Conservation (phyloP, 2,329 filamentous ascomycete genomes). For the Aspergillus sp. region DNA sequence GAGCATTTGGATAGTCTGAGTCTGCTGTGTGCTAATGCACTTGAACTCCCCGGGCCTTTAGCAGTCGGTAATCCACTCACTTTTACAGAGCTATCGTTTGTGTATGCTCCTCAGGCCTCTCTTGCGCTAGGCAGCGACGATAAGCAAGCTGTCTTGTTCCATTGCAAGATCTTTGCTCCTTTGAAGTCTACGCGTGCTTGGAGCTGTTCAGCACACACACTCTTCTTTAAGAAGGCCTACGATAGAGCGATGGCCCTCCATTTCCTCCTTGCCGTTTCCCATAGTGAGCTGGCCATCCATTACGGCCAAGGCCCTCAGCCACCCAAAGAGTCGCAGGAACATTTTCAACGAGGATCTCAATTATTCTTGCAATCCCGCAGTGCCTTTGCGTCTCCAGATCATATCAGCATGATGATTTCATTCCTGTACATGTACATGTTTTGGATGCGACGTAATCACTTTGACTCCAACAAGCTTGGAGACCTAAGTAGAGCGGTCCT, state of each 20-base stretch:
- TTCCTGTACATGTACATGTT: constrained; percentile 16
- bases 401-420: constrained; percentile 13
- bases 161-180: constrained; percentile 9
- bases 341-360: constrained; percentile 8
- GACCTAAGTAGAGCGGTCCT: constrained; percentile 4
- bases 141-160: constrained; percentile 10
- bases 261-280: constrained; percentile 14
- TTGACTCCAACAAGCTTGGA: constrained; percentile 3
- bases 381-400: constrained; percentile 3
- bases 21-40: neutral
- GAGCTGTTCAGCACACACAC: constrained; percentile 5
- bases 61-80: neutral
- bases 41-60: neutral
- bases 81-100: neutral
- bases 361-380: constrained; percentile 4
- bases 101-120: neutral
- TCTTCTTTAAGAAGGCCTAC: constrained; percentile 6
- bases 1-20: neutral
- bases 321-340: constrained; percentile 6
- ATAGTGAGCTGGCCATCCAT: constrained; percentile 12
- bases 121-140: constrained; percentile 2
- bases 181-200: constrained; percentile 11
- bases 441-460: constrained; percentile 11
- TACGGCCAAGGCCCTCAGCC: constrained; percentile 1
- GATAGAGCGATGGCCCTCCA: constrained; percentile 10